Evolutionary conservation across 1,284 basidiomycete genomes (phyloP), one percentile per base, ranked within the genome.

Genomic region (Apiotrichum sp.): DNA sequence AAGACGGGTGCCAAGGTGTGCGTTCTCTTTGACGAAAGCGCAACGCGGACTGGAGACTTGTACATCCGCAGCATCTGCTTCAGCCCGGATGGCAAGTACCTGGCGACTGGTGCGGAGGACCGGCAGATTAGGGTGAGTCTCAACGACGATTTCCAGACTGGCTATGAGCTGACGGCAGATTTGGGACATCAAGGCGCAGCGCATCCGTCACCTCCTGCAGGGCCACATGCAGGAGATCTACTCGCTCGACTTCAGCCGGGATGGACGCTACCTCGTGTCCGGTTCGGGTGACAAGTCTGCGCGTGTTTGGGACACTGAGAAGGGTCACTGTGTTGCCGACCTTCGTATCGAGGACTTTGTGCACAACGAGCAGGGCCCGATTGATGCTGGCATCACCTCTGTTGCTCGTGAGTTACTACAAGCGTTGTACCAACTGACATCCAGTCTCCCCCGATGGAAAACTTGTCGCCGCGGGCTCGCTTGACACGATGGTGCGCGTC

Each of bases 211-310:
- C 57, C 79, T 88, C 22, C 87, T 93, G 62, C 83, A 86, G 50
- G 92, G 90, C 2, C 92, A 95, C 76, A 84, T 86, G 70, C 87
- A 89, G 68, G 91, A 92, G 74, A 91, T 95, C 64, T 95, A 93
- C 75, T 89, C 89, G 5, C 83, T 95, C 57, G 89, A 91, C 70
- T 93, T 91, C 72, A 87, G 87, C 8, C 77, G 81, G 31, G 88
- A 93, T 67, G 89, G 90, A 6, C 80, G 84, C 11, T 83, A 87
- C 63, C 84, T 95, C 59, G 86, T 91, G n/a, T 89, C 87, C 10
- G 91, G 89, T 14, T 90, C 88, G 0, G 89, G 88, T 5, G 92
- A 95, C 77, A 87, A 87, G 75, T 91, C 89, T 9, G 87, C 88
- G n/a, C 81, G 87, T 47, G 85, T 93, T 56, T 95, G 91, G 91